Conservation (phyloP, 345 rosid species). For the Camelina hispida region DNA sequence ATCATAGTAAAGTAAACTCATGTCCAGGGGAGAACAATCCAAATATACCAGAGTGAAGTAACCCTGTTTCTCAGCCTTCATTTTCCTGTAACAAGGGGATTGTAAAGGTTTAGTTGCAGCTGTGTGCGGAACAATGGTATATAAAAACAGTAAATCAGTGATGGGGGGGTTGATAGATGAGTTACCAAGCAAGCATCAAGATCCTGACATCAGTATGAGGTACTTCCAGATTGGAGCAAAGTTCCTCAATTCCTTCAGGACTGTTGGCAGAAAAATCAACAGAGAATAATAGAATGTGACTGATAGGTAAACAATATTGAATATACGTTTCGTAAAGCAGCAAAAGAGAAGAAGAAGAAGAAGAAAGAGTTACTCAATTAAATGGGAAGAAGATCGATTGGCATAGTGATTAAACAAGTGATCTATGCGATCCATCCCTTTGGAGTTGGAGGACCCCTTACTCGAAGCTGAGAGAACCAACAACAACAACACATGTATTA, state of each 20-base stretch:
- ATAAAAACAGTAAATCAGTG: too few relatives aligned
- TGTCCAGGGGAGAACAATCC: conserved; percentile 17
- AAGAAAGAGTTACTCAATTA: conserved; percentile 77
- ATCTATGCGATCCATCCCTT: conserved; percentile 94
- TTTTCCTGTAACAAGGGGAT: conserved; percentile 75
- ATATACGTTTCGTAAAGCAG: too few relatives aligned
- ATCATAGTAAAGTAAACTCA: too few relatives aligned
- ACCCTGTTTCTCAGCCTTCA: conserved; percentile 97
- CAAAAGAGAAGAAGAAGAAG: too few relatives aligned
- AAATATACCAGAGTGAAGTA: conserved; percentile 80
- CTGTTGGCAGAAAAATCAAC: conserved; percentile 46
- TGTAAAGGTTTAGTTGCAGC: conserved; percentile 21
- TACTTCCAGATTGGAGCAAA: conserved; percentile 75
- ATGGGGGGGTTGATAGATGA: too few relatives aligned
- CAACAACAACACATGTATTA: conserved; percentile 9
- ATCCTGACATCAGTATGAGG: conserved; percentile 79
- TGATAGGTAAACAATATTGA: too few relatives aligned
- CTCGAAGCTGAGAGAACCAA: conserved; percentile 63
- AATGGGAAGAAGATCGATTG: conserved; percentile 60
- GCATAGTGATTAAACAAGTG: conserved; percentile 71
- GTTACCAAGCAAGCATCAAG: conserved; percentile 92
- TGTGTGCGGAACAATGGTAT: neutral
- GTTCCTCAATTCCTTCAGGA: conserved; percentile 82
- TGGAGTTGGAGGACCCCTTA: conserved; percentile 61
- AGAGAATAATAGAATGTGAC: too few relatives aligned